A percentile compares a stretch with the other conserved stretches of the same genome.
phyloP scores from a whole-genome alignment of 768 basidiomycete species.

The Porpolomopsis calyptriformis region DNA sequence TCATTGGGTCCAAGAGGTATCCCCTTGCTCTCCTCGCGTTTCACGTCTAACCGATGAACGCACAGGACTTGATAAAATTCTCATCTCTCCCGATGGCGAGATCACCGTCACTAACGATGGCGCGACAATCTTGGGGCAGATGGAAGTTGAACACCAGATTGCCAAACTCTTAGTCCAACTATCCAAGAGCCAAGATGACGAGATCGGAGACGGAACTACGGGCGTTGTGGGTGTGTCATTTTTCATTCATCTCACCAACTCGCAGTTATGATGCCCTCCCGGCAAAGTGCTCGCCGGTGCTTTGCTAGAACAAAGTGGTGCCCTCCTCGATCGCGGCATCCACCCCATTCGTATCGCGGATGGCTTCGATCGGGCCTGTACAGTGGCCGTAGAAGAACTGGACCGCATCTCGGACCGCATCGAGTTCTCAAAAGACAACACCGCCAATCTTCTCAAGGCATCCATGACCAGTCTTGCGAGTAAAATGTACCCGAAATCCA shows the following conservation, averaged over 20 bases:
- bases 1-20: conserved; percentile 90
- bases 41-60: conserved; percentile 1
- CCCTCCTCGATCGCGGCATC: conserved; percentile 96
- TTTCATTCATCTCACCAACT: conserved; percentile 3
- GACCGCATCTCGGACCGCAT: conserved; percentile 87
- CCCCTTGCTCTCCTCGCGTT: conserved; percentile 10
- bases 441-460: conserved; percentile 82
- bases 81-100: conserved; percentile 94
- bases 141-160: conserved; percentile 99
- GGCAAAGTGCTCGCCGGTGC: conserved; percentile 89
- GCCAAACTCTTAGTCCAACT: conserved; percentile 95
- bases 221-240: conserved; percentile 86
- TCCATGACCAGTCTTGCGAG: conserved; percentile 95
- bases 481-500: conserved; percentile 76
- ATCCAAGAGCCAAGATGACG: conserved; percentile 97
- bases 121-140: conserved; percentile 94
- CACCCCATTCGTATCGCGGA: conserved; percentile 99
- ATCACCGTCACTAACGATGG: conserved; percentile 99
- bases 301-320: conserved; percentile 86
- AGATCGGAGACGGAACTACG: conserved; percentile 98
- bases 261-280: conserved; percentile 1
- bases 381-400: conserved; percentile 81
- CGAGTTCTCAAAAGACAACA: conserved; percentile 72
- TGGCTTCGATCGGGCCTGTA: conserved; percentile 92
- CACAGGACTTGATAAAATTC: conserved; percentile 86